Base-by-base conservation (phyloP, 176 grass and related monocot genomes). In the Eremochloa ophiuroides region DNA sequence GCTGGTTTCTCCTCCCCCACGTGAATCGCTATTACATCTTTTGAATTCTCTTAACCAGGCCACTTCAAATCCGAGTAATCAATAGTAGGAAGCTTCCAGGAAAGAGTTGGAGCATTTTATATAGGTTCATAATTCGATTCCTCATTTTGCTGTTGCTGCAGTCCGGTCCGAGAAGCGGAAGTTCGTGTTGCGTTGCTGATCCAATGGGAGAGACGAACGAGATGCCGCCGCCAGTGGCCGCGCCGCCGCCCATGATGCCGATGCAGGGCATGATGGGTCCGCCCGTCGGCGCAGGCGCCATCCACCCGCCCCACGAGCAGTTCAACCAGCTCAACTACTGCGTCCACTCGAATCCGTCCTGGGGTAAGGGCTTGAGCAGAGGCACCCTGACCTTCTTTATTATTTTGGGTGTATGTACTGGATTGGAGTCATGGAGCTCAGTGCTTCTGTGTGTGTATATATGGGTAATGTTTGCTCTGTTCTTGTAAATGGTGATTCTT, bases 261-360 rank as follows among this genome's bases (percentile, higher is more conserved):
- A 66, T 85, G 76, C 82, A 58, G 59, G 38, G 68, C 44, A 71
- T 80, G 71, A 74, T 84, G 78, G 80, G 20, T 9, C 85, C 55
- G 28, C 59, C 38, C 5, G 76, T 88, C 50, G 87, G 87, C 30
- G 76, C 61, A 2, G 88, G 86, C 5, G 86, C 88, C 48, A 28
- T 88, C 29, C 76, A 88, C 82, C 82, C 5, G 33, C 91, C 97
- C 4, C 80, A 86, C 17, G 93, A 95, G 83, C 97, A 99, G 87
- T 90, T 99, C 53, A 56, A 89, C 50, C 86, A 91, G 67, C 86
- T 96, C 47, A 69, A 80, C n/a, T 99, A 87, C 80, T 99, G 97
- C 88, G 82, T 99, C 77, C 93, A 99, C 60, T 99, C 93, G 3
- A 99, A 99, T 78, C 97, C 97, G 38, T 79, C 88, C 1, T 99